phyloP scores from a whole-genome alignment of 2,329 filamentous ascomycete species.

The Alternaria ventricosa region DNA sequence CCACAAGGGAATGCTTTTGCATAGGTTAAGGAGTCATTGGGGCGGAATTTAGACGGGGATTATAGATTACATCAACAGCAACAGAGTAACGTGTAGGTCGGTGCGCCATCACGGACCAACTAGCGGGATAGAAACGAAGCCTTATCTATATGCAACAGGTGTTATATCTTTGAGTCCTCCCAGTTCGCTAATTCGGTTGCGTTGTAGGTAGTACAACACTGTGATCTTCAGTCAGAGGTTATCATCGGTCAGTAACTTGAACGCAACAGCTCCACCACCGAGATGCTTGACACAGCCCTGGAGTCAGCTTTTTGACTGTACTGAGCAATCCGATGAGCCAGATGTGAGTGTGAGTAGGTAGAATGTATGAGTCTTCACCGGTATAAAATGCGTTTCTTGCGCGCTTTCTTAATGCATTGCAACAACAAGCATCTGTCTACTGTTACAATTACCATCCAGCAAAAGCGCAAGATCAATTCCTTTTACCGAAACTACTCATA shows the following conservation, averaged over 20 bases:
- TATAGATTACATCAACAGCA: background rate
- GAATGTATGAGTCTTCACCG: background rate
- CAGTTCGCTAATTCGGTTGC: background rate
- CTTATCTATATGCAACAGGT: background rate
- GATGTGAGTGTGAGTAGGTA: background rate
- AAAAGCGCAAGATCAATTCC: too few relatives aligned
- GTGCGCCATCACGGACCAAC: background rate
- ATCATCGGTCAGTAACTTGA: background rate
- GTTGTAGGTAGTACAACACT: background rate
- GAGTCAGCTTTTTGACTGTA: background rate
- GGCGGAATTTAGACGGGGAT: accelerated
- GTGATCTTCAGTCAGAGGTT: background rate
- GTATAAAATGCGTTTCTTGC: background rate
- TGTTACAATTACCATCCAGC: too few relatives aligned
- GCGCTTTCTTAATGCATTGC: too few relatives aligned
- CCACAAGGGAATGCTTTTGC: too few relatives aligned
- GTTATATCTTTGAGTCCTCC: background rate
- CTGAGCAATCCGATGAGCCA: background rate
- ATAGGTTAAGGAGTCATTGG: too few relatives aligned
- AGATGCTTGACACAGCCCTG: too few relatives aligned
- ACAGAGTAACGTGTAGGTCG: background rate
- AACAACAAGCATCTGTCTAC: too few relatives aligned
- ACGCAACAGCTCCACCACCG: background rate
- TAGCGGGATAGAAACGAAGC: background rate
- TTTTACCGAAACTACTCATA: too few relatives aligned